A percentile compares a stretch with the other conserved stretches of the same genome.
Evolutionary conservation across 1,284 basidiomycete species (phyloP).

Genomic region (Cryptococcus hybrid): DNA sequence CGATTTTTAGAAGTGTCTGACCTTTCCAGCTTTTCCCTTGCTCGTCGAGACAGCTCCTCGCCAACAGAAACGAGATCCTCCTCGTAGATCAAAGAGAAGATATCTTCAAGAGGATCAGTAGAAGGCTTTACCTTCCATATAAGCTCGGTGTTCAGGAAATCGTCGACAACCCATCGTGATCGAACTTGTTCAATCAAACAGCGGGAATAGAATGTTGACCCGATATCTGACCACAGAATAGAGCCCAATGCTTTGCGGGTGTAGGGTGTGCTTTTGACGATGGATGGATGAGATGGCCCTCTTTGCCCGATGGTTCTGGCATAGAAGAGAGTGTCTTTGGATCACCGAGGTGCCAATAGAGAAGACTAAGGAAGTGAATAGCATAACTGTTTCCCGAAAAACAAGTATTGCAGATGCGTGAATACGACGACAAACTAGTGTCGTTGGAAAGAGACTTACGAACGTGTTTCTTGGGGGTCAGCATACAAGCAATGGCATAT

Average conservation of each 20-base stretch:
- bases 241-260: conserved; percentile 20
- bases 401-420: background rate
- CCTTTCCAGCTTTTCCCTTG: conserved; percentile 1
- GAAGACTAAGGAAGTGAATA: conserved; percentile 29
- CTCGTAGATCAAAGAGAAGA: conserved; percentile 16
- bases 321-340: background rate
- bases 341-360: conserved; percentile 23
- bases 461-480: conserved; percentile 27
- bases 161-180: conserved; percentile 15
- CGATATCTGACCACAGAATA: conserved; percentile 38
- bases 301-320: background rate
- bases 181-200: conserved; percentile 14
- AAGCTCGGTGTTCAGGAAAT: background rate
- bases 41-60: conserved; percentile 1
- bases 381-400: conserved; percentile 33
- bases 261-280: too few relatives aligned
- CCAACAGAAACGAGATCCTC: conserved; percentile 6
- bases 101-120: background rate
- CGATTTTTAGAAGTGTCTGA: conserved; percentile 1
- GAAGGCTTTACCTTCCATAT: background rate
- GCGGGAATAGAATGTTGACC: conserved; percentile 28
- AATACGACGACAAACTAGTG: background rate
- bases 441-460: conserved; percentile 11
- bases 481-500: conserved; percentile 38
- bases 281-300: conserved; percentile 2